Base-by-base conservation (phyloP, 139 green algal species). In the Coccomyxa sp. region DNA sequence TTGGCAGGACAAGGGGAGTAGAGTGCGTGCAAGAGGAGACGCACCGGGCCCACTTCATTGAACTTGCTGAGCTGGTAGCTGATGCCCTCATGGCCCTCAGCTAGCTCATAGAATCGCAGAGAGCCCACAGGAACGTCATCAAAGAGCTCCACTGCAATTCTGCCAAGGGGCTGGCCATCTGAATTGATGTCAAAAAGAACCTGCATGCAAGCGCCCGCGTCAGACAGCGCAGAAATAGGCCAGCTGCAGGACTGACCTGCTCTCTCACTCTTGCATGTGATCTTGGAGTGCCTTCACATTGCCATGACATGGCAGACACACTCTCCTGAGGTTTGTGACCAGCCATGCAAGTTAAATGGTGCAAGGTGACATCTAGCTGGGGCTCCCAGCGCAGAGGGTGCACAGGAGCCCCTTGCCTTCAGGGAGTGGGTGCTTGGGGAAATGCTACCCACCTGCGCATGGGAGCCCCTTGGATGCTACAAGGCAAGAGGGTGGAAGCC, bases 131-230 rank as follows among this genome's bases (percentile, higher is more conserved):
- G 72, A 7, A 80, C 86, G 54, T 82, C 86, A 10, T 79, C 72
- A 40, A 82, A 82, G 29, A 87, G 55, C 70, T 88, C 70, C 39
- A 91, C 79, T 0, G 87, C 80, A 8, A 92, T 73, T 16, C 86
- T 82, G 1, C 88, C 88, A 1, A 58, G 58, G 44, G 82, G 79
- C 64, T 87, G 69, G 12, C 76, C 39, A 64, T 92, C 88, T 1
- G 91, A 79, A 24, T 18, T 79, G 38, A 92, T 50, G 37, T 92
- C 88, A 40, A 92, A 85, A 50, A 78, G 92, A 0, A 79, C 87
- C 76, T 88, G 78, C 29, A 16, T 54, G 9, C 22, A 31, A 29
- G 2, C 18, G 58, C 27, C 18, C 50, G 2, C 27, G 50, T 64
- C 27, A 1, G 5, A n/a, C n/a, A n/a, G n/a, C n/a, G n/a, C n/a